phyloP scores from a whole-genome alignment of 1,284 basidiomycete genomes.

The Microbotryum silenes-acaulis region DNA sequence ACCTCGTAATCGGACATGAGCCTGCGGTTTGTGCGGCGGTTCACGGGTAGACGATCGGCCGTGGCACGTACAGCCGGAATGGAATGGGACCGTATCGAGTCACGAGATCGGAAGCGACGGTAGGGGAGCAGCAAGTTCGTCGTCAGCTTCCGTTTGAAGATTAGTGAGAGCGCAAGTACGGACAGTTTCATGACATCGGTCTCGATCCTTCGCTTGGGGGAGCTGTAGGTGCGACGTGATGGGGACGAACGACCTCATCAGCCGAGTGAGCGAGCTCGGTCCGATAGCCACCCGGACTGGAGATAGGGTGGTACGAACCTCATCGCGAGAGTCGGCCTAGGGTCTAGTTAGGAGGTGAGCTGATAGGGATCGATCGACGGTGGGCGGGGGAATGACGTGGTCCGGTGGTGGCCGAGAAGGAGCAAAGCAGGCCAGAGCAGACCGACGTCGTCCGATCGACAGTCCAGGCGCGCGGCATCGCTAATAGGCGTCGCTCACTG shows the following conservation, averaged over 20 bases:
- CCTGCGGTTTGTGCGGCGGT: constrained; percentile 46
- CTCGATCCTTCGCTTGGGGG: constrained; percentile 87
- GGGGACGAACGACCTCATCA: background rate
- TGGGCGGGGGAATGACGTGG: no score
- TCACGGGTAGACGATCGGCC: background rate
- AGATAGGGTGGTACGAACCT: background rate
- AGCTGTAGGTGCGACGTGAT: constrained; percentile 45
- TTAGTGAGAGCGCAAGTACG: constrained; percentile 37
- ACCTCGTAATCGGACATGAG: constrained; percentile 97
- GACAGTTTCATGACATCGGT: constrained; percentile 99
- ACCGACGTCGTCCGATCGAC: no score
- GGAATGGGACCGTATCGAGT: constrained; percentile 1
- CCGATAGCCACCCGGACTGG: background rate
- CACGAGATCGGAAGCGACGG: background rate
- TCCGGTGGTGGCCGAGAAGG: no score
- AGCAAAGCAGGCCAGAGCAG: no score
- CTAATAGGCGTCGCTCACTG: no score
- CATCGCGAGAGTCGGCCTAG: background rate
- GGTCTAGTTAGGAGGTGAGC: no score
- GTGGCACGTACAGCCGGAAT: background rate
- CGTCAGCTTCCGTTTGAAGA: background rate
- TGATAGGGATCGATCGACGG: no score
- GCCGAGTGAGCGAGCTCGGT: background rate
- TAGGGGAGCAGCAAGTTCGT: background rate
- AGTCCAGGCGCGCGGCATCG: no score